phyloP scores from a whole-genome alignment of 2,329 filamentous ascomycete species.

The Neoscytalidium dimidiatum region DNA sequence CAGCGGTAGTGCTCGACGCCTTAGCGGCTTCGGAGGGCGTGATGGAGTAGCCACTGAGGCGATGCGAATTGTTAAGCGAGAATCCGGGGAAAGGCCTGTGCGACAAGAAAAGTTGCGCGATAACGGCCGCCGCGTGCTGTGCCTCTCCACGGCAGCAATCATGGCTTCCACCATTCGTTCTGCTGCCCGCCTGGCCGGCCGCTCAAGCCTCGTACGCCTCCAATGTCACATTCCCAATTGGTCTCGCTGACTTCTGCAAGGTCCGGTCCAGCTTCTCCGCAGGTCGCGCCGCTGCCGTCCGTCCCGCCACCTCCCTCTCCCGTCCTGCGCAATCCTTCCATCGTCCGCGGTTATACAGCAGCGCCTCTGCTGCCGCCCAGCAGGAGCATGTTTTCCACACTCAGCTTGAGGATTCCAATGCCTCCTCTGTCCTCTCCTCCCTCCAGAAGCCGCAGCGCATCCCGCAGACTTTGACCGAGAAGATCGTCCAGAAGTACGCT shows the following conservation, averaged over 20 bases:
- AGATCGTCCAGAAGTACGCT: constrained; percentile 83
- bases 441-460: constrained; percentile 43
- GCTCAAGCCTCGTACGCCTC: constrained; percentile 32
- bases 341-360: constrained; percentile 25
- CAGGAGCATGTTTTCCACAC: constrained; percentile 56
- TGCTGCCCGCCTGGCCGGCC: constrained; percentile 34
- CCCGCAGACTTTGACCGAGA: constrained; percentile 85
- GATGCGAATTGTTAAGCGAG: constrained; percentile 18
- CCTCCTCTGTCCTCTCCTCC: constrained; percentile 75
- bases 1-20: neutral
- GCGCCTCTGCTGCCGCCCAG: constrained; percentile 30
- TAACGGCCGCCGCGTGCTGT: constrained; percentile 12
- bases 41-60: constrained; percentile 3
- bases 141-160: constrained; percentile 12
- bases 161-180: constrained; percentile 42
- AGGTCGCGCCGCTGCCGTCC: constrained; percentile 11
- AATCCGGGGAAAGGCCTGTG: constrained; percentile 18
- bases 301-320: neutral
- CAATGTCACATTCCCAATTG: neutral
- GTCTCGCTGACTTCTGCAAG: neutral
- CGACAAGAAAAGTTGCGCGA: constrained; percentile 18
- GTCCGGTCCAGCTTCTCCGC: neutral
- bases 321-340: constrained; percentile 7
- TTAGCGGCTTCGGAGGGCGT: neutral
- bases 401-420: constrained; percentile 59